Conservation (phyloP, 225 moss, liverwort and hornwort genomes). For the Physcomitrellopsis africana region DNA sequence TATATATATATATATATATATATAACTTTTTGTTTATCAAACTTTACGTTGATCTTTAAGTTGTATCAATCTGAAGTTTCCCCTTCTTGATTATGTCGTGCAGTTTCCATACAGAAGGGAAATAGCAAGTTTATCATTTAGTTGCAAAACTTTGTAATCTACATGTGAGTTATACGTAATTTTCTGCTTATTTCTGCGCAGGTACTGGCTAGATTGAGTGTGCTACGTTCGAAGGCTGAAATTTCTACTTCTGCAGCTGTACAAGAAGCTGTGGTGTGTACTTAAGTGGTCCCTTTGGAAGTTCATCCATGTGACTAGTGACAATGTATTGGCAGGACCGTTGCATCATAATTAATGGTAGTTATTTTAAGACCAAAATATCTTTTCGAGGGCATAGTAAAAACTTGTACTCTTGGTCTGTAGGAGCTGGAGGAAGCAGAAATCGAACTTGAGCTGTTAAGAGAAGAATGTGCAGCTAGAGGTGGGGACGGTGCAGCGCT, state of each 20-base stretch:
- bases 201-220: conserved; percentile 83
- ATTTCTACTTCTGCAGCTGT: conserved; percentile 55
- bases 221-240: conserved; percentile 64
- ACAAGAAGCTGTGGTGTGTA: conserved; percentile 70
- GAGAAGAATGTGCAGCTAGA: conserved; percentile 45
- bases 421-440: conserved; percentile 93
- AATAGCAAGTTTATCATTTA: neutral
- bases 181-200: conserved; percentile 36
- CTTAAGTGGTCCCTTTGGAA: conserved; percentile 18
- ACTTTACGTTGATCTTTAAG: conserved; percentile 7
- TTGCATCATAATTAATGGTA: neutral
- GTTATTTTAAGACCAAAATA: neutral
- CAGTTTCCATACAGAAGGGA: neutral
- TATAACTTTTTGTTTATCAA: neutral
- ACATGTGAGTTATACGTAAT: neutral
- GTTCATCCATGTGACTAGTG: conserved; percentile 8
- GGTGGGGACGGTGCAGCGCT: conserved; percentile 33
- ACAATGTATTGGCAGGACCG: neutral
- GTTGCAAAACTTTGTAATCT: neutral
- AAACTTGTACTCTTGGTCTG: conserved; percentile 13
- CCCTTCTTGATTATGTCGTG: neutral
- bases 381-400: conserved; percentile 8
- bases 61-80: neutral
- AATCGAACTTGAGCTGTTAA: conserved; percentile 77
- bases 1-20: too few relatives aligned